phyloP scores from a whole-genome alignment of 176 grass and related monocot species.

The Ensete glaucum region DNA sequence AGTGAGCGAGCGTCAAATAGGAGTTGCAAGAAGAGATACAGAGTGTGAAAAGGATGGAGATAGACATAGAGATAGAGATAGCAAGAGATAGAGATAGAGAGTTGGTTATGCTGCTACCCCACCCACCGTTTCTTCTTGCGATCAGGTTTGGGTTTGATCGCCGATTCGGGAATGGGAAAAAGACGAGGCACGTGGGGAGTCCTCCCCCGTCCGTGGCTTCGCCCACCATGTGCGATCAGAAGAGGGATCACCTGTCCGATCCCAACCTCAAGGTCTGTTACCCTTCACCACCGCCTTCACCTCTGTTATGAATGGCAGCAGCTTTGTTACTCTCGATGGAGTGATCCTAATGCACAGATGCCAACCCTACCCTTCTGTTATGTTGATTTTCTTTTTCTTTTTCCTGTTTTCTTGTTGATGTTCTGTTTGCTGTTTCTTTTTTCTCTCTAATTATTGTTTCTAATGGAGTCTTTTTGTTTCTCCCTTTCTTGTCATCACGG shows the following conservation, averaged over 20 bases:
- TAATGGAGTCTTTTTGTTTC: neutral
- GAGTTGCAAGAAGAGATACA: neutral
- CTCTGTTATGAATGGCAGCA: neutral
- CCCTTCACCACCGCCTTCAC: neutral
- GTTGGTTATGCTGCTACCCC: conserved; percentile 20
- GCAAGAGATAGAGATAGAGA: neutral
- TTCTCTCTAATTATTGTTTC: neutral
- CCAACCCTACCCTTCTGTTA: neutral
- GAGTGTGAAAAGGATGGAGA: neutral
- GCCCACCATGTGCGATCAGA: conserved; percentile 26
- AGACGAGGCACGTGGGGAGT: conserved; percentile 32
- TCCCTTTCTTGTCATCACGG: neutral
- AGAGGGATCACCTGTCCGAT: conserved; percentile 11
- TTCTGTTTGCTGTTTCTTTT: conserved; percentile 2
- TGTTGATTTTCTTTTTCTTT: neutral
- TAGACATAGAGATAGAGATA: neutral
- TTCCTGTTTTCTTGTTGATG: neutral
- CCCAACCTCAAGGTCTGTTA: conserved; percentile 18
- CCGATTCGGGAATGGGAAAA: conserved; percentile 30
- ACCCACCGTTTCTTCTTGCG: conserved; percentile 35
- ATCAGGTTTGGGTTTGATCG: conserved; percentile 34
- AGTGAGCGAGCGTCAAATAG: too few relatives aligned
- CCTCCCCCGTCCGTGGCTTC: conserved; percentile 31
- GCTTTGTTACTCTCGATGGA: neutral
- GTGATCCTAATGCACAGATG: neutral